Conservation (phyloP, 495 filamentous ascomycete species). For the Penicillium daleae region DNA sequence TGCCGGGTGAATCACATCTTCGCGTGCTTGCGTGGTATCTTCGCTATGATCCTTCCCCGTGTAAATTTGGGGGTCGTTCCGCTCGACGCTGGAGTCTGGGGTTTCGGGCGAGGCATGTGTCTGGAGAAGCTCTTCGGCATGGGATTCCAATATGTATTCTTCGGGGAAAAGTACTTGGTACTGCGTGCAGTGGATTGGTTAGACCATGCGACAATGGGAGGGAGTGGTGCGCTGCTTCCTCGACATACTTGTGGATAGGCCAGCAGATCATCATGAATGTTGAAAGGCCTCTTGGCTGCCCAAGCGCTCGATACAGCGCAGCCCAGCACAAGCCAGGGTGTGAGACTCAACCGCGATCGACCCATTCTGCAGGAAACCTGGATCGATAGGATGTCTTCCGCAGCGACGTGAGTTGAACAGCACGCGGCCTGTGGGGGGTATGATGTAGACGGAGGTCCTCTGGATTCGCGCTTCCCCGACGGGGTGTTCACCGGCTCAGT, state of each 20-base stretch:
- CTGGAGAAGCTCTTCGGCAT: slow-evolving; percentile 65
- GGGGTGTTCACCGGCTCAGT: not conserved
- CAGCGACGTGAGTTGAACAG: not conserved
- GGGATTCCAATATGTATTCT: slow-evolving; percentile 69
- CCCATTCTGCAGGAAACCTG: slow-evolving; percentile 29
- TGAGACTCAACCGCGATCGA: slow-evolving; percentile 26
- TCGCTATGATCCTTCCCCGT: slow-evolving; percentile 21
- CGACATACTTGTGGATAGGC: slow-evolving; percentile 83
- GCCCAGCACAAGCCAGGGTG: slow-evolving; percentile 37
- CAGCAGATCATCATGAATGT: slow-evolving; percentile 86
- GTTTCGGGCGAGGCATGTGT: slow-evolving; percentile 27
- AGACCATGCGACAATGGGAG: not conserved
- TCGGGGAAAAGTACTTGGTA: slow-evolving; percentile 83
- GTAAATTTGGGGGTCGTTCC: slow-evolving; percentile 35
- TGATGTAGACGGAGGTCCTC: not conserved
- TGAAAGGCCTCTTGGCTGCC: slow-evolving; percentile 66
- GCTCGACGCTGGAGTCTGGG: slow-evolving; percentile 16
- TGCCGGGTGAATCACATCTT: not conserved
- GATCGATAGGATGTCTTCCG: not conserved
- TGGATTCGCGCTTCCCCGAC: not conserved
- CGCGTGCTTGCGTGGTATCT: slow-evolving; percentile 5
- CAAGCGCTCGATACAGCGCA: slow-evolving; percentile 46
- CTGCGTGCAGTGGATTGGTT: slow-evolving; percentile 44
- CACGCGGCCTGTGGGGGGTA: not conserved
- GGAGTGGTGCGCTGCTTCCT: slow-evolving; percentile 1